Base-by-base conservation (phyloP, 2,329 filamentous ascomycete genomes). In the Calonectria montana region DNA sequence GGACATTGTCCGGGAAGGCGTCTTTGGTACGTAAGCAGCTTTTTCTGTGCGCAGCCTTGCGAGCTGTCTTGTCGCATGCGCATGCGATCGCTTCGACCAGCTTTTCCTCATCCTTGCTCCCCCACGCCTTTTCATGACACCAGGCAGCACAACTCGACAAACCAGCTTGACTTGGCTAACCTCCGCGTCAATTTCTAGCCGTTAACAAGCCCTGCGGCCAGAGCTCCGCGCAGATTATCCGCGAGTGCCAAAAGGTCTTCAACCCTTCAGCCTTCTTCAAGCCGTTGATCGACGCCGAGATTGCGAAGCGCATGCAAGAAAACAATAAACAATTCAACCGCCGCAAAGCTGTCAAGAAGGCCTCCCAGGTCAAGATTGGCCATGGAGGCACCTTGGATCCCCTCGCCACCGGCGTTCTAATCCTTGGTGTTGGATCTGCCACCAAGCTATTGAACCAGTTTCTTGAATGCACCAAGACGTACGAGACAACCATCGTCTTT, bases 361-460 rank as follows among this genome's bases (percentile, higher is more conserved):
- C 89, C 1, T 82, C 92, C 6, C 91, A 94, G 73, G 93, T 98
- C 77, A 99, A 98, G 87, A 94, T 98, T 80, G 97, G 97, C 39
- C 97, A 99, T 85, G 97, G 97, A 72, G 97, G 97, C 50, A 99
- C 97, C 2, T 89, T 99, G 21, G 97, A 99, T 81, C 97, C 97
- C 29, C 89, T 98, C 79, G 97, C 97, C 10, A 98, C 96, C 1
- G 97, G 97, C 55, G 94, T 99, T 27, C 89, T 99, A 62, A 95
- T 98, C 74, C 88, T 97, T 8, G 97, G 96, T 68, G 88, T 98
- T 65, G 97, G 96, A 41, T 91, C 90, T 71, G 97, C 94, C 45
- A 99, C 97, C 67, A 99, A 98, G 83, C 86, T 89, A 16, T 89
- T 99, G 1, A 87, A 90, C 47, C 87, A 91, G 41, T 98, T 98